A percentile compares a stretch with the other conserved stretches of the same genome.
phyloP scores from a whole-genome alignment of 768 basidiomycete genomes.

The Boletus reticuloceps region DNA sequence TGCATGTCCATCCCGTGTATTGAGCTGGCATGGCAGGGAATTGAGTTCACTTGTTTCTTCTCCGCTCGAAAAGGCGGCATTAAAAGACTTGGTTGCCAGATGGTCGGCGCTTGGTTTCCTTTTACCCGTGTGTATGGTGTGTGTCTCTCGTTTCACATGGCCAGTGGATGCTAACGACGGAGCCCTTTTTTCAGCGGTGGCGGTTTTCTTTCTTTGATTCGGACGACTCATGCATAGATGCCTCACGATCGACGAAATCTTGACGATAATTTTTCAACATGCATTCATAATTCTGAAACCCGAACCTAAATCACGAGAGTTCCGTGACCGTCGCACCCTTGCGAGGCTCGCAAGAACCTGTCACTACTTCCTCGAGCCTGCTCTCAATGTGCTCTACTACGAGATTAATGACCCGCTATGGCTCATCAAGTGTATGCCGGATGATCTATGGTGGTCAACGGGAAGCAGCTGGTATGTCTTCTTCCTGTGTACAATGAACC shows the following conservation, averaged over 20 bases:
- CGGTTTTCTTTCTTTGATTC: conserved; percentile 10
- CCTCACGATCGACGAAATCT: conserved; percentile 32
- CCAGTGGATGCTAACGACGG: not conserved
- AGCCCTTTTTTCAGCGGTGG: conserved; percentile 7
- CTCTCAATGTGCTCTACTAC: conserved; percentile 31
- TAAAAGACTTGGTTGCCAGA: conserved; percentile 1
- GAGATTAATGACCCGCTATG: conserved; percentile 31
- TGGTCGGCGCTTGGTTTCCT: conserved; percentile 10
- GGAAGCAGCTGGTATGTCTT: conserved; percentile 28
- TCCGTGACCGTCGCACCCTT: conserved; percentile 30
- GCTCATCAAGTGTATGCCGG: conserved; percentile 31
- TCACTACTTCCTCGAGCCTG: conserved; percentile 32
- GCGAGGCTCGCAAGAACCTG: conserved; percentile 32
- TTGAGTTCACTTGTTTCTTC: conserved; percentile 8
- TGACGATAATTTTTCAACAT: conserved; percentile 31
- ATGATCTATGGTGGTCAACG: conserved; percentile 32
- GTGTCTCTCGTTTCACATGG: conserved; percentile 10
- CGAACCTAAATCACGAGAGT: conserved; percentile 26
- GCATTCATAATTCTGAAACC: conserved; percentile 27
- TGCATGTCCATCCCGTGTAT: not conserved
- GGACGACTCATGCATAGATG: conserved; percentile 32
- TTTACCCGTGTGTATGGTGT: conserved; percentile 25
- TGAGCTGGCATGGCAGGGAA: not conserved
- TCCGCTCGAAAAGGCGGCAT: conserved; percentile 23
- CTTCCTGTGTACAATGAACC: not conserved